Percentiles rank a stretch among this genome's conserved stretches.
These are phyloP conservation scores for Lizonia empirigonia DNA, from an alignment of 2,329 filamentous ascomycete species.

Conservation along the genomic window DNA sequence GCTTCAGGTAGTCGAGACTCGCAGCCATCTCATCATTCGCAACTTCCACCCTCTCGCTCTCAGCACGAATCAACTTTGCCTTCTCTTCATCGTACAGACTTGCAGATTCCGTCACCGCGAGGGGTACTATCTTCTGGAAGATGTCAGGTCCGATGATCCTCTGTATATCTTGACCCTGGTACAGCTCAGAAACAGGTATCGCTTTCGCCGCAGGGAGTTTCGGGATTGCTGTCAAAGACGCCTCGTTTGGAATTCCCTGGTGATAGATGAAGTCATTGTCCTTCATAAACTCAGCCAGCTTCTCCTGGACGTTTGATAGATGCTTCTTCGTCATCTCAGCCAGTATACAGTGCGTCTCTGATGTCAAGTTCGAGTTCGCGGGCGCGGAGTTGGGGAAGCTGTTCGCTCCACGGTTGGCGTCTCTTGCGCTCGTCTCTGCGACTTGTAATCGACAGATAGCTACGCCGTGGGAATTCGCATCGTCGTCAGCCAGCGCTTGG, in stretches of 20 bases:
- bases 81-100: constrained; percentile 99
- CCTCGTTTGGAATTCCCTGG: constrained; percentile 85
- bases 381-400: constrained; percentile 81
- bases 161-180: constrained; percentile 96
- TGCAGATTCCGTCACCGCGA: constrained; percentile 94
- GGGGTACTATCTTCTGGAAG: constrained; percentile 94
- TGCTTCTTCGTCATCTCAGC: constrained; percentile 86
- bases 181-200: constrained; percentile 94
- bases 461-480: constrained; percentile 83
- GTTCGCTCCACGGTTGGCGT: constrained; percentile 76
- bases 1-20: constrained; percentile 88
- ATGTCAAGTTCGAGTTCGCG: constrained; percentile 78
- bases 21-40: constrained; percentile 96
- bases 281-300: constrained; percentile 75
- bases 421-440: constrained; percentile 77
- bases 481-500: constrained; percentile 88
- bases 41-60: constrained; percentile 89
- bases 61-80: constrained; percentile 89
- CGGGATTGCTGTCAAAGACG: constrained; percentile 77
- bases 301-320: constrained; percentile 78
- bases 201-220: constrained; percentile 96
- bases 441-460: constrained; percentile 82
- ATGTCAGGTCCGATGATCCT: constrained; percentile 96
- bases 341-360: constrained; percentile 76
- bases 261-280: constrained; percentile 99